Base-by-base conservation (phyloP, 2,329 filamentous ascomycete species). In the Tolypocladium ophioglossoides region DNA sequence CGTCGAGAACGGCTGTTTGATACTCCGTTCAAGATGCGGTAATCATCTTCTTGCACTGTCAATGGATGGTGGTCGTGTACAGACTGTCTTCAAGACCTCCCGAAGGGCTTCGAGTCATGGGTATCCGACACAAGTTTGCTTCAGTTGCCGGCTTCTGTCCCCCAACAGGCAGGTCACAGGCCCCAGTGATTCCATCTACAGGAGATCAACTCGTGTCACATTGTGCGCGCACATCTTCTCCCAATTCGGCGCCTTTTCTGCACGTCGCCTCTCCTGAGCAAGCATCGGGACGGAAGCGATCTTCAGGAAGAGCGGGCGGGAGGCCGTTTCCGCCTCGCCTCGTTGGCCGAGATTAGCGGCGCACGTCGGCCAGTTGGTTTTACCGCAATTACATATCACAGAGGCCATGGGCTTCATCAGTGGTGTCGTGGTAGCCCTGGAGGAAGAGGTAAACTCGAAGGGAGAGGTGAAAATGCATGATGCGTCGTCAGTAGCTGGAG, bases 231-330 rank as follows among this genome's bases (percentile, higher is more conserved):
- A n/a, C 18, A 20, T 46, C 41, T 18, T 47, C 47, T 34, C n/a
- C 41, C 50, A 18, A 10, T 54, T 54, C 52, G 47, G 20, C 24
- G 39, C 39, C 30, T 18, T 3, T 41, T 27, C 37, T 49, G 54
- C 54, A 55, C 40, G 44, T 49, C 41, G 54, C 54, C 54, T 55
- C 18, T 40, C n/a, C 18, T 18, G 48, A 37, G 37, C 24, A 46
- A 46, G 41, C 22, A 27, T 27, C 14, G 14, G 54, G 18, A 39
- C 38, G 40, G 41, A 53, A 52, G 51, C 49, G 57, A 59, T 58
- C 57, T 53, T 57, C 54, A 54, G 50, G 52, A 50, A 53, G 55
- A 40, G 46, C 50, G 51, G 41, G 52, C 20, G 32, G 50, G 47
- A 48, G 22, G 37, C 37, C 30, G 20, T 49, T 53, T 27, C 22